These are phyloP conservation scores for Tothia fuscella DNA, from an alignment of 2,329 filamentous ascomycete species.

Conservation along the genomic window DNA sequence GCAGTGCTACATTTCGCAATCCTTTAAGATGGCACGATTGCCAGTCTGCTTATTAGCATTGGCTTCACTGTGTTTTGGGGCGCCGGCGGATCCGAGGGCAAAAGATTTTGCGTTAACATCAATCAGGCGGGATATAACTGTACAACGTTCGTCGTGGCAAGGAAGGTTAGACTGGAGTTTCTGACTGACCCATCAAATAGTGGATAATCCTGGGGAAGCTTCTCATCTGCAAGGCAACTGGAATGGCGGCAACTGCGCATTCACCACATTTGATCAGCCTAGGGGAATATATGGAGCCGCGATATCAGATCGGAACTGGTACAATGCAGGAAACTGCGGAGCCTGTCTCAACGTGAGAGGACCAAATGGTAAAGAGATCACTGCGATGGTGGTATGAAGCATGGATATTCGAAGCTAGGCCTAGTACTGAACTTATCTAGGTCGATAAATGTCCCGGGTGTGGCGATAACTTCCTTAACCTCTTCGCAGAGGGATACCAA, in stretches of 20 bases:
- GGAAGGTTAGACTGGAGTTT: neutral
- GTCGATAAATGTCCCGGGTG: neutral
- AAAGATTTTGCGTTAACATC: too few relatives aligned
- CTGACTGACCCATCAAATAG: neutral
- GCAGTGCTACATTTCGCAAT: too few relatives aligned
- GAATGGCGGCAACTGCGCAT: neutral
- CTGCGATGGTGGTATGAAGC: too few relatives aligned
- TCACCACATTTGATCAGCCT: neutral
- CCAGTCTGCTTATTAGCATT: neutral
- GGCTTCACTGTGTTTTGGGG: neutral
- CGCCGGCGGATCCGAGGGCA: neutral
- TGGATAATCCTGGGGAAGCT: neutral
- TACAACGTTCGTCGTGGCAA: neutral
- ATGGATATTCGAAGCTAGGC: too few relatives aligned
- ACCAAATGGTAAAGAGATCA: neutral
- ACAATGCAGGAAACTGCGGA: slow-evolving; percentile 1
- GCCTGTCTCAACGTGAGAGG: slow-evolving; percentile 1
- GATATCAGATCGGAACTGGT: neutral
- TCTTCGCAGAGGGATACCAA: neutral
- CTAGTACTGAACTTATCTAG: too few relatives aligned
- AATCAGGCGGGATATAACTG: neutral
- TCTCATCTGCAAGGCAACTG: neutral
- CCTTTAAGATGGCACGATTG: too few relatives aligned
- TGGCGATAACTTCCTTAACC: neutral
- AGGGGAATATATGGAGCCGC: neutral